Percentiles rank a stretch among this genome's conserved stretches.
Evolutionary conservation across 2,329 filamentous ascomycete genomes (phyloP).

Genomic region (Clarireedia paspali): DNA sequence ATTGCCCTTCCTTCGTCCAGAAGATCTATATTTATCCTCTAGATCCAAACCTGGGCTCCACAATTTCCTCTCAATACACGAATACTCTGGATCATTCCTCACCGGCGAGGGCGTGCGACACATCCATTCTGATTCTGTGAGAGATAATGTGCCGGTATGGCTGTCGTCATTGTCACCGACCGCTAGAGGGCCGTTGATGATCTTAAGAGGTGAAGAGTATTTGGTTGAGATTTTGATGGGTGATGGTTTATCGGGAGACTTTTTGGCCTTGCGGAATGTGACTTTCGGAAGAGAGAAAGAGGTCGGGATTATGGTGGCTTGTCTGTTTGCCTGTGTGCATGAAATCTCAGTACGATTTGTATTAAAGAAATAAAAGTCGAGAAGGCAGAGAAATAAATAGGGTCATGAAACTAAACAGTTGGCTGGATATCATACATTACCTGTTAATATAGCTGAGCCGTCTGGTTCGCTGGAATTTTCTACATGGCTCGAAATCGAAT

Average conservation of each 20-base stretch:
- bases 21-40: neutral
- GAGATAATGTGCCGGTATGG: slow-evolving; percentile 13
- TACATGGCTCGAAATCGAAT: neutral
- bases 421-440: neutral
- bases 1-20: neutral
- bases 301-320: slow-evolving; percentile 6
- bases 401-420: neutral
- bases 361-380: no score
- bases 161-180: neutral
- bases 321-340: slow-evolving; percentile 4
- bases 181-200: neutral
- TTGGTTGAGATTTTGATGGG: neutral
- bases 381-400: neutral
- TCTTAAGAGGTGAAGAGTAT: neutral
- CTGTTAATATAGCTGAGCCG: neutral
- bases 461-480: neutral
- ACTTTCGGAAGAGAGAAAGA: slow-evolving; percentile 15
- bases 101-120: slow-evolving; percentile 17
- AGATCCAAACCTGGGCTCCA: slow-evolving; percentile 6
- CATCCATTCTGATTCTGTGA: slow-evolving; percentile 25
- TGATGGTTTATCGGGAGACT: neutral
- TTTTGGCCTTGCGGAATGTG: slow-evolving; percentile 13
- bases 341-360: neutral
- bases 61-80: neutral
- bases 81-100: neutral